phyloP scores from a whole-genome alignment of 768 basidiomycete species.

The Phanerochaete carnosa region DNA sequence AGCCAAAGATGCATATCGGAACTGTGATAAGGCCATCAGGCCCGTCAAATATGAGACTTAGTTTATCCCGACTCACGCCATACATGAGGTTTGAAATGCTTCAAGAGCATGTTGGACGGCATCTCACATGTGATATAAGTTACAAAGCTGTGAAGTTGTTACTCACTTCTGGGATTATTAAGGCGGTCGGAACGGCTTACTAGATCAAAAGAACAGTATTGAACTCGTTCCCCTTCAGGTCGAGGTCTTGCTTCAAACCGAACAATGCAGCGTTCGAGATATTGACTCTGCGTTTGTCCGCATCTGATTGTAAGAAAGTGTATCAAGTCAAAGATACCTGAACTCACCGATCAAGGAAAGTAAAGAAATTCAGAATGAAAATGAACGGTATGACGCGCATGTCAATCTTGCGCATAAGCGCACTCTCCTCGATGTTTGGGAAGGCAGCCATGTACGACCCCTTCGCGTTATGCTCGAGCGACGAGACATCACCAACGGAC shows the following conservation, averaged over 20 bases:
- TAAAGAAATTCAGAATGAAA: conserved; percentile 33
- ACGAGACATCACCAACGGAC: not conserved
- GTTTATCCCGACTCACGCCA: conserved; percentile 22
- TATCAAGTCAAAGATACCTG: no score
- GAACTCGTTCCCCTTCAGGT: conserved; percentile 24
- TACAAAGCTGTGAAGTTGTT: conserved; percentile 25
- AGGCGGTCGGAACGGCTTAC: conserved; percentile 12
- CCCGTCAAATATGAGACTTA: not conserved
- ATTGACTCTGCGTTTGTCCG: conserved; percentile 21
- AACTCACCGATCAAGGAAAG: conserved; percentile 28
- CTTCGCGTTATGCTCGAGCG: not conserved
- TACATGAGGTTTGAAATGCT: conserved; percentile 33
- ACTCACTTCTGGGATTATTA: not conserved
- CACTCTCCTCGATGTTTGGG: conserved; percentile 13
- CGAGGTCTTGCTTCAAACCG: conserved; percentile 27
- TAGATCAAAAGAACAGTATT: conserved; percentile 28
- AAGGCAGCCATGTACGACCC: conserved; percentile 3
- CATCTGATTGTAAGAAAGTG: not conserved
- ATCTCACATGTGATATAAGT: conserved; percentile 34
- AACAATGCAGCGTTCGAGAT: conserved; percentile 30
- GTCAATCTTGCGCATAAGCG: conserved; percentile 24
- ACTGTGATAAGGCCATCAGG: conserved; percentile 17
- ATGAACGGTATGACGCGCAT: conserved; percentile 32
- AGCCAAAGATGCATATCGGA: conserved; percentile 32
- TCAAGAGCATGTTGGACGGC: conserved; percentile 31